phyloP scores from a whole-genome alignment of 768 basidiomycete genomes.

The Aureoboletus auriporus region DNA sequence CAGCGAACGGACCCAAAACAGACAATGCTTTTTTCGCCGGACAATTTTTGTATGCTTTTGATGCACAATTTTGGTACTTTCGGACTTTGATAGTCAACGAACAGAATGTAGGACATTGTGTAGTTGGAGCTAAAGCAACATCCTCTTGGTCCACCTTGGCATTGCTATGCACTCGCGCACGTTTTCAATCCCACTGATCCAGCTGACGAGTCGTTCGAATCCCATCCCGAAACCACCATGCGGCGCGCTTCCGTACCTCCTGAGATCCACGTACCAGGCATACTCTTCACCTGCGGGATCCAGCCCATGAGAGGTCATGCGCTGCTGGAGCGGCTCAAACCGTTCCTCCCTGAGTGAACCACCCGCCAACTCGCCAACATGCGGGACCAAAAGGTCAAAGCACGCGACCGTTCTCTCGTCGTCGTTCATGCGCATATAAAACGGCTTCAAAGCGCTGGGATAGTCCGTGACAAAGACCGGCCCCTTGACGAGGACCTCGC shows the following conservation, averaged over 20 bases:
- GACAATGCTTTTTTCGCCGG: neutral
- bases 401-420: slow-evolving; percentile 73
- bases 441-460: slow-evolving; percentile 79
- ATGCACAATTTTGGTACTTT: neutral
- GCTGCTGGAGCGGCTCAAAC: slow-evolving; percentile 42
- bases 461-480: slow-evolving; percentile 94
- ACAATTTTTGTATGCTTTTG: slow-evolving; percentile 1
- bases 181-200: slow-evolving; percentile 85
- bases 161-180: slow-evolving; percentile 91
- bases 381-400: slow-evolving; percentile 90
- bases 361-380: slow-evolving; percentile 85
- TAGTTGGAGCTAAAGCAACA: slow-evolving; percentile 47
- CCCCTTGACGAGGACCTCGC: slow-evolving; percentile 58
- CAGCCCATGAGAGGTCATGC: slow-evolving; percentile 48
- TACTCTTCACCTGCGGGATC: slow-evolving; percentile 38
- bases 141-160: slow-evolving; percentile 83
- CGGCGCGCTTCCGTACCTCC: slow-evolving; percentile 81
- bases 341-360: slow-evolving; percentile 89
- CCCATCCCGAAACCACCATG: slow-evolving; percentile 97
- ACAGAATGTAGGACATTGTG: no score
- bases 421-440: slow-evolving; percentile 87
- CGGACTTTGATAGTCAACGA: no score
- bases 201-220: slow-evolving; percentile 85
- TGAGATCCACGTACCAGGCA: slow-evolving; percentile 79
- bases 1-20: no score